phyloP scores from a whole-genome alignment of 2,329 filamentous ascomycete genomes.

The Fusarium sp. region DNA sequence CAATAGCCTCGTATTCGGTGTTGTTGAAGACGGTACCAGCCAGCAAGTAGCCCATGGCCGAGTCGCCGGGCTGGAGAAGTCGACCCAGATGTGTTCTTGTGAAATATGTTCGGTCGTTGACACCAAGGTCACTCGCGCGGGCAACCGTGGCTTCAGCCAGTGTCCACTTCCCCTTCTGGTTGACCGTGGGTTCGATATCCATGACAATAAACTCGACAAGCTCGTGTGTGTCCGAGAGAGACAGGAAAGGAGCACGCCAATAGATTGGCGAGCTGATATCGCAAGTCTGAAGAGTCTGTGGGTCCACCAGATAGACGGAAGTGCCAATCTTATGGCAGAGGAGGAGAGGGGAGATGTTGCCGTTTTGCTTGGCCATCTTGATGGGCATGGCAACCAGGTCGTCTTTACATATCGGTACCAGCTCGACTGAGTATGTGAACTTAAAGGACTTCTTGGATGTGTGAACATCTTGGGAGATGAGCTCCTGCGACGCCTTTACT shows the following conservation, averaged over 20 bases:
- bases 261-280: conserved; percentile 88
- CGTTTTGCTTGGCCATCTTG: conserved; percentile 86
- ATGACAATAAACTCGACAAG: conserved; percentile 95
- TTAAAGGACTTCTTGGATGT: conserved; percentile 95
- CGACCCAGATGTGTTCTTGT: conserved; percentile 91
- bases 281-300: conserved; percentile 90
- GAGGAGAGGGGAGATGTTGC: conserved; percentile 89
- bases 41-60: conserved; percentile 94
- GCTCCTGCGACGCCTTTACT: conserved; percentile 83
- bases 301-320: conserved; percentile 89
- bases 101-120: conserved; percentile 91
- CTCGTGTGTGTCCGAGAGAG: conserved; percentile 86
- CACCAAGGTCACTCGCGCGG: conserved; percentile 86
- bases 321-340: conserved; percentile 93
- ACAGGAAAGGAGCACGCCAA: conserved; percentile 90
- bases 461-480: conserved; percentile 94
- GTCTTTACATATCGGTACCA: conserved; percentile 97
- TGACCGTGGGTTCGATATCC: conserved; percentile 88
- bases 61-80: conserved; percentile 90
- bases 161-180: conserved; percentile 84
- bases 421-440: conserved; percentile 89
- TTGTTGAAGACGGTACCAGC: conserved; percentile 95
- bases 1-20: conserved; percentile 85
- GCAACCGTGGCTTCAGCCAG: conserved; percentile 92
- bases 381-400: conserved; percentile 95